Evolutionary conservation across 805 yeast genomes (phyloP).

Genomic region (Schizosaccharomyces lindneri): DNA sequence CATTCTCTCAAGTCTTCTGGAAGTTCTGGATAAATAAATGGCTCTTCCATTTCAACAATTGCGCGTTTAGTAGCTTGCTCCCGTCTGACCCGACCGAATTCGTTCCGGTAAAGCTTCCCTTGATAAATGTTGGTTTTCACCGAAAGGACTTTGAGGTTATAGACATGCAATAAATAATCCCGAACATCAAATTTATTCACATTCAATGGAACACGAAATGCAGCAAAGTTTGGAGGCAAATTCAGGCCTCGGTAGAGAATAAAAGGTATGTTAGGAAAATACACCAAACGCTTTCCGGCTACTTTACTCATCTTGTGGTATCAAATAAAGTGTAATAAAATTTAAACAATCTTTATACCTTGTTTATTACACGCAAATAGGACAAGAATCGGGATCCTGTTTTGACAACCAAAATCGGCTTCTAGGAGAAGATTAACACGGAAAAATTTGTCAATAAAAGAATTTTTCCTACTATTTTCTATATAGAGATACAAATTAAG

Average conservation of each 20-base stretch:
- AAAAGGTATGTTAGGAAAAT: constrained; percentile 66
- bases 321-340: too few relatives aligned
- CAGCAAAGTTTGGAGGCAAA: constrained; percentile 85
- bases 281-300: constrained; percentile 41
- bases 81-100: constrained; percentile 23
- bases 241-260: constrained; percentile 30
- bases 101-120: not conserved
- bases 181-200: constrained; percentile 86
- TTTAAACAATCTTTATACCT: too few relatives aligned
- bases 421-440: too few relatives aligned
- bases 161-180: constrained; percentile 74
- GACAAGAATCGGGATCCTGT: too few relatives aligned
- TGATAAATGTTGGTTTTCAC: constrained; percentile 21
- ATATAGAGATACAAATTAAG: too few relatives aligned
- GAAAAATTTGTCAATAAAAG: too few relatives aligned
- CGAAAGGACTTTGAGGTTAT: constrained; percentile 72
- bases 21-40: constrained; percentile 75
- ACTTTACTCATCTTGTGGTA: not conserved
- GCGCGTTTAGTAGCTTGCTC: constrained; percentile 50
- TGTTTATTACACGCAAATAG: too few relatives aligned
- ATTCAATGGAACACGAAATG: constrained; percentile 76
- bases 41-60: constrained; percentile 90
- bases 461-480: too few relatives aligned
- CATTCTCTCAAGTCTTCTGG: constrained; percentile 14
- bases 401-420: too few relatives aligned